phyloP scores from a whole-genome alignment of 225 moss, liverwort and hornwort genomes.

The Pleurozium schreberi region DNA sequence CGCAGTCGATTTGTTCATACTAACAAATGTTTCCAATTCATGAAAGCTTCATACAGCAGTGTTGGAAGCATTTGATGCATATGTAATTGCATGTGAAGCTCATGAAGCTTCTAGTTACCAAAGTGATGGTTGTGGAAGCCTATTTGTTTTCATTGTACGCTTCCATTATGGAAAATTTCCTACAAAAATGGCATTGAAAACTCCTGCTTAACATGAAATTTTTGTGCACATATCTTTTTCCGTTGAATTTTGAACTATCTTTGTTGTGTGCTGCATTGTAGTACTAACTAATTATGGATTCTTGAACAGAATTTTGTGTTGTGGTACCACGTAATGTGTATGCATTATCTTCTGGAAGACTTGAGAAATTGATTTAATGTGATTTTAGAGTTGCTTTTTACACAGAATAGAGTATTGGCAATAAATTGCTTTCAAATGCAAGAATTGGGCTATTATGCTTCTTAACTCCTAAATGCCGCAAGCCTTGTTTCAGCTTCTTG shows the following conservation, averaged over 20 bases:
- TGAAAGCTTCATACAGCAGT: neutral
- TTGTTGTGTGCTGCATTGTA: neutral
- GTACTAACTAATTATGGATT: neutral
- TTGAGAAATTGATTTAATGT: neutral
- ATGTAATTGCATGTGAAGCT: neutral
- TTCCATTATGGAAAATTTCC: neutral
- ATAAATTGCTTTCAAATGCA: neutral
- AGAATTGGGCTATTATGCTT: neutral
- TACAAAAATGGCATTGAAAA: neutral
- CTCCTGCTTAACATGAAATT: neutral
- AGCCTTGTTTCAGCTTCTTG: no score
- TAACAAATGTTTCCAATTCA: neutral
- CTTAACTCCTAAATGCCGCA: no score
- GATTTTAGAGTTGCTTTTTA: neutral
- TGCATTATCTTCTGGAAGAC: neutral
- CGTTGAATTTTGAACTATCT: neutral
- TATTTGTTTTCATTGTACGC: neutral
- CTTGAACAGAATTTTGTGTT: neutral
- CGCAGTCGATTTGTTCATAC: neutral
- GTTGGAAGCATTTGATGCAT: neutral
- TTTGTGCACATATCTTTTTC: neutral
- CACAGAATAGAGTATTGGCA: neutral
- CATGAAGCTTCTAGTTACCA: neutral
- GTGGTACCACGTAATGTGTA: neutral
- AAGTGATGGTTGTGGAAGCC: neutral